phyloP scores from a whole-genome alignment of 2,329 filamentous ascomycete genomes.

The Neonectria neomacrospora region DNA sequence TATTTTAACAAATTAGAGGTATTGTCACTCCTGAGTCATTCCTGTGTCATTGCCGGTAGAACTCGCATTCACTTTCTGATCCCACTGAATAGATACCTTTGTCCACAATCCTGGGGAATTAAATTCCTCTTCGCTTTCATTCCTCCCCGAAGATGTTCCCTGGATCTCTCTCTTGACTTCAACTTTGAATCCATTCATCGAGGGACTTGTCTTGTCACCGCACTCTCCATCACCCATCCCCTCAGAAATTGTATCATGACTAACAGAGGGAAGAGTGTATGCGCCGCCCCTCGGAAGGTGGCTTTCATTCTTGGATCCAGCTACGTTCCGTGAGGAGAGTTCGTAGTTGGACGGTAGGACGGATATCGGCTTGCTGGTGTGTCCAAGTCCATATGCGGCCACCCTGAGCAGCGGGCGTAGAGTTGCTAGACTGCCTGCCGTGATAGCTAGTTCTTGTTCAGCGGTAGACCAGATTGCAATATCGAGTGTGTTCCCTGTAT shows the following conservation, averaged over 20 bases:
- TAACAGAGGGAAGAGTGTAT: slow-evolving; percentile 31
- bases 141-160: slow-evolving; percentile 19
- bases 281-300: slow-evolving; percentile 20
- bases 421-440: slow-evolving; percentile 56
- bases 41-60: no score
- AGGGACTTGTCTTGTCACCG: neutral
- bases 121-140: slow-evolving; percentile 35
- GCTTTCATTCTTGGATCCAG: slow-evolving; percentile 35
- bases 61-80: neutral
- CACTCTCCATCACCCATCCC: neutral
- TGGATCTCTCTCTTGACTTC: slow-evolving; percentile 31
- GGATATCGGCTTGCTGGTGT: slow-evolving; percentile 32
- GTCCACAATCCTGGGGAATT: slow-evolving; percentile 19
- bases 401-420: slow-evolving; percentile 53
- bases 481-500: slow-evolving; percentile 49
- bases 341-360: slow-evolving; percentile 27
- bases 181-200: neutral
- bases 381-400: slow-evolving; percentile 22
- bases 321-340: neutral
- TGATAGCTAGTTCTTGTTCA: slow-evolving; percentile 57
- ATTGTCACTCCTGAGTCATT: neutral
- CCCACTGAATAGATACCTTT: neutral
- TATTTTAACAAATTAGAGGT: neutral
- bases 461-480: slow-evolving; percentile 59
- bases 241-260: slow-evolving; percentile 4